Evolutionary conservation across 495 filamentous ascomycete species (phyloP).

Genomic region (Haplographium delicatum): DNA sequence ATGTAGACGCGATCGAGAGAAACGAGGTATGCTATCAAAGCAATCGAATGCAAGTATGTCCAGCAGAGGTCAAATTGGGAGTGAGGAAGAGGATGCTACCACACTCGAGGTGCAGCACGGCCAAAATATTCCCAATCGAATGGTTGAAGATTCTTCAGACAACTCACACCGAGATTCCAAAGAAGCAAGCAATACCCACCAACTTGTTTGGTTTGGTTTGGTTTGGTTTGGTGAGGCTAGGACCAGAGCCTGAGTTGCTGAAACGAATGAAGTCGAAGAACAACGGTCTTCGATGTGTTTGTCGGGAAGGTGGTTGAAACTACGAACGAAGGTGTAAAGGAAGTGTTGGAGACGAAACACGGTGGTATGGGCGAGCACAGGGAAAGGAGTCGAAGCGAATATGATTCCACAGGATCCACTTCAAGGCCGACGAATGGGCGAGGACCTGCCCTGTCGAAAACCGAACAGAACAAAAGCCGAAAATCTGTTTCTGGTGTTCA

Average conservation of each 20-base stretch:
- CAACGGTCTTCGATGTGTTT: conserved; percentile 3
- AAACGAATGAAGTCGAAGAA: conserved; percentile 10
- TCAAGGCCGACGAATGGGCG: conserved; percentile 9
- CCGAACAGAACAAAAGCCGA: conserved; percentile 20
- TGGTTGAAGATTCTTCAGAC: neutral
- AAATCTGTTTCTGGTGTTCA: conserved; percentile 13
- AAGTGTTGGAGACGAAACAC: conserved; percentile 8
- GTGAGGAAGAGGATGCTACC: neutral
- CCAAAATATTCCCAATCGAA: neutral
- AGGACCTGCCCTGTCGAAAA: conserved; percentile 14
- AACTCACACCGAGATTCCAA: neutral
- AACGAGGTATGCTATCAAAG: conserved; percentile 23
- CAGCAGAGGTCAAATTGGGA: conserved; percentile 8
- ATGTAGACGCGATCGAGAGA: neutral
- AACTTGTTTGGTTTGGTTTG: neutral
- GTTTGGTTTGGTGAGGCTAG: conserved; percentile 6
- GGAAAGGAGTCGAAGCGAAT: conserved; percentile 11
- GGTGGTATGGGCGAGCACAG: neutral
- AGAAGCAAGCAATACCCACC: too few relatives aligned
- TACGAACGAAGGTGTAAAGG: neutral
- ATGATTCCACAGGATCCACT: neutral
- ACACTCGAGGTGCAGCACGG: neutral
- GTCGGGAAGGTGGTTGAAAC: conserved; percentile 14
- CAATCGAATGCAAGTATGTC: conserved; percentile 7
- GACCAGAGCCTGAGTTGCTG: conserved; percentile 4